Percentiles rank a stretch among this genome's conserved stretches.
Conservation (phyloP, 2,329 filamentous ascomycete genomes). For the Trichoderma sp. region DNA sequence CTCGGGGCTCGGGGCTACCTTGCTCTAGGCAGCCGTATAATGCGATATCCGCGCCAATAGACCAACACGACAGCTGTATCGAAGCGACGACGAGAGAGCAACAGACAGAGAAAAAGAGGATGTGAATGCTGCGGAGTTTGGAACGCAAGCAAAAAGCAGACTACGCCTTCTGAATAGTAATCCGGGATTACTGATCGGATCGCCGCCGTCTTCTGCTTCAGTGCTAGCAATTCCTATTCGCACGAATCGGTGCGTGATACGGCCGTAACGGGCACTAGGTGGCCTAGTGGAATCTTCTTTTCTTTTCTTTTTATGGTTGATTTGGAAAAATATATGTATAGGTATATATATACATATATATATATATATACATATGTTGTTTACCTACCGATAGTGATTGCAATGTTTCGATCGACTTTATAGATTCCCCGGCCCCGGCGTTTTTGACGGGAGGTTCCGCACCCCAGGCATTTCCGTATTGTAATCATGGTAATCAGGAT, state of each 20-base stretch:
- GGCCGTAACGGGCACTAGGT: background rate
- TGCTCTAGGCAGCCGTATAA: background rate
- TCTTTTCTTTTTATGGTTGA: no score
- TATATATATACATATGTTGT: no score
- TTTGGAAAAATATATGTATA: no score
- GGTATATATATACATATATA: no score
- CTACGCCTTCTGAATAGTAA: constrained; percentile 12
- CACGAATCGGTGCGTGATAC: background rate
- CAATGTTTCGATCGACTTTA: no score
- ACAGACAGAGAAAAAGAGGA: background rate
- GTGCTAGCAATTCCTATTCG: background rate
- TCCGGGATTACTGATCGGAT: constrained; percentile 18
- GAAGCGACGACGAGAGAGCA: background rate
- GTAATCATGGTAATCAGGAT: background rate
- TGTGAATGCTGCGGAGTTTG: background rate
- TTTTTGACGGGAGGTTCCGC: background rate
- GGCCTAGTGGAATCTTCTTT: background rate
- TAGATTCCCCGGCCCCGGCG: no score
- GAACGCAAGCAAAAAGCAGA: background rate
- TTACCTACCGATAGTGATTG: no score
- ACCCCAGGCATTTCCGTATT: background rate
- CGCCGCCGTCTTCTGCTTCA: background rate
- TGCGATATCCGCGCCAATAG: background rate
- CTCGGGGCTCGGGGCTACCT: background rate
- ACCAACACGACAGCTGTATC: background rate